Base-by-base conservation (phyloP, 768 basidiomycete species). In the Tephrocybe sp. region DNA sequence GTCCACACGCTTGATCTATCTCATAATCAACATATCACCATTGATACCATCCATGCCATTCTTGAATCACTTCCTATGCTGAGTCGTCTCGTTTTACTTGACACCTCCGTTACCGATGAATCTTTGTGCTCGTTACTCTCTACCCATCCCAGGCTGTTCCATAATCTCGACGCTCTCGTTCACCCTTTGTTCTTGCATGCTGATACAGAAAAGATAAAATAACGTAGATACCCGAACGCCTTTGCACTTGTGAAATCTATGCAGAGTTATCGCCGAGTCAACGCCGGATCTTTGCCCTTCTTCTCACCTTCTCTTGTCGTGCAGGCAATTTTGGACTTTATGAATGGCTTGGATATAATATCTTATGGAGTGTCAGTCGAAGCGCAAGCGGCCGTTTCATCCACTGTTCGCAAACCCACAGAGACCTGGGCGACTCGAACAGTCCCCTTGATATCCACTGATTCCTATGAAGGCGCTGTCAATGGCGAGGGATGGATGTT, bases 1-100 rank as follows among this genome's bases (percentile, higher is more conserved):
- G 22, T 68, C 14, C 35, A 55, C 14, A 16, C 45, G 17, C 43
- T 72, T 22, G 57, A 67, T 40, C 52, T 72, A 20, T 67, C 69
- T 7, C 50, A 50, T 36, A 70, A 66, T 50, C 22, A 58, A 19
- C 33, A 40, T 48, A 43, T 72, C 23, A 60, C 60, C 8, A 41
- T 58, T 22, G 60, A 62, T 9, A 59, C 36, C 34, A 36, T 72
- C 26, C 55, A 49, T 12, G 23, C 42, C 7, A 44, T 69, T 20
- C 54, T 71, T 6, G 36, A 56, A 20, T 32, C 51, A 4, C 38
- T 52, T 12, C 62, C 65, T 3, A 45, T 36, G 13, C 48, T 73
- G 16, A 57, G 52, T 14, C 62, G 60, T 12, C 58, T 72, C 1
- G 22, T 63, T 6, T 42, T 70, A 31, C 51, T 65, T 1, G 61